Base-by-base conservation (phyloP, 495 filamentous ascomycete species). In the Aspergillus bridgeri region DNA sequence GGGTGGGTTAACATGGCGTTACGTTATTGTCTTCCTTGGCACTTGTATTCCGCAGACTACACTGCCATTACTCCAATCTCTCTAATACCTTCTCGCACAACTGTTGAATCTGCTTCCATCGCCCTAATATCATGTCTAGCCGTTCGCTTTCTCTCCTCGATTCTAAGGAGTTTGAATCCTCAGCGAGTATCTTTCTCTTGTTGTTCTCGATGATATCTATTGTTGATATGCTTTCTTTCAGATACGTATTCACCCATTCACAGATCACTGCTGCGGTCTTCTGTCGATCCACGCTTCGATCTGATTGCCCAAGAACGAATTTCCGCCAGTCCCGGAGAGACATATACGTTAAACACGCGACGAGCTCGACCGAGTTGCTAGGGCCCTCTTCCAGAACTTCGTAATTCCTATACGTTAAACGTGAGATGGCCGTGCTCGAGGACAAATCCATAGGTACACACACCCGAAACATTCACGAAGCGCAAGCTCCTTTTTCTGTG, bases 301-400 rank as follows among this genome's bases (percentile, higher is more conserved):
- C 43, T 3, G 61, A 61, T 6, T 33, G 45, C 22, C 69, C 72
- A n/a, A 54, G 56, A 25, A 71, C 48, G 46, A 71, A 73, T 13
- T 69, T 63, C 29, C 66, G 52, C 72, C 71, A 76, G 21, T 66
- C 51, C 4, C 51, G 48, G 6, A 63, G 62, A 6, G 62, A 60
- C 62, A 72, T 69, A 49, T 66, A 69, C 44, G 64, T 68, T 18
- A 71, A 66, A 43, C 84, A 69, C 27, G 84, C 69, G 8, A 81
- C 87, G 17, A 84, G 81, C 65, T 85, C 73, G 4, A 85, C 85
- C 17, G 83, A 75, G 50, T 83, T 76, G 60, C 84, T 87, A 23
- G 80, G 77, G 1, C 75, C 78, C 11, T 76, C 63, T 2, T 66
- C 54, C 48, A 82, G 82, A 0, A 88, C 64, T 59, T 81, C 73